Conservation (phyloP, 805 yeast genomes). For the Zygosaccharomyces lentus region DNA sequence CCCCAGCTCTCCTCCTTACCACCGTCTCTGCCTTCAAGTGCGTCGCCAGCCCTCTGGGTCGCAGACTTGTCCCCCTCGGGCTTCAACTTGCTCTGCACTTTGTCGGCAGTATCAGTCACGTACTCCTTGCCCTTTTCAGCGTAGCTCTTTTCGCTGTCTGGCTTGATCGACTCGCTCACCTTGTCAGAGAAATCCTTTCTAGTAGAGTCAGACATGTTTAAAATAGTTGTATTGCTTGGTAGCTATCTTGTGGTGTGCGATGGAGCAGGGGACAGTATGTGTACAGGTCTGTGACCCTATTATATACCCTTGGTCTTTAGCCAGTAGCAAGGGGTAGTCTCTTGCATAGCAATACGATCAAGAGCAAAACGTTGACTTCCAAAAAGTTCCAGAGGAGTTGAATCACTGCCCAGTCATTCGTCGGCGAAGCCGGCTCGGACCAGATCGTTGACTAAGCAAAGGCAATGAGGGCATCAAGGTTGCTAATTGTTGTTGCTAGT, state of each 20-base stretch:
- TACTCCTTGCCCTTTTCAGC: slow-evolving; percentile 67
- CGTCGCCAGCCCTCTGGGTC: slow-evolving; percentile 65
- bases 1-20: slow-evolving; percentile 43
- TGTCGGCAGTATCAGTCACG: slow-evolving; percentile 64
- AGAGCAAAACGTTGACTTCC: background rate
- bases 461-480: background rate
- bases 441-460: background rate
- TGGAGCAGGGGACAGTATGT: background rate
- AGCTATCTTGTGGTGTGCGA: background rate
- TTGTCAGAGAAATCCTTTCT: slow-evolving; percentile 76
- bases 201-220: slow-evolving; percentile 48
- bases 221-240: slow-evolving; percentile 10
- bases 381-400: background rate
- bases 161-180: slow-evolving; percentile 60
- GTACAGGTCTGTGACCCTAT: background rate
- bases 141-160: slow-evolving; percentile 63
- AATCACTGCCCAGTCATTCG: background rate
- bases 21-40: slow-evolving; percentile 54
- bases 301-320: background rate
- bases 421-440: background rate
- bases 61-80: slow-evolving; percentile 68
- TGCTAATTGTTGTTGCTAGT: background rate
- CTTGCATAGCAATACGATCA: background rate
- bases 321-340: background rate
- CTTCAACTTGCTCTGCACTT: slow-evolving; percentile 51